phyloP scores from a whole-genome alignment of 1,139 yeast species.

The Yamadazyma oceani region DNA sequence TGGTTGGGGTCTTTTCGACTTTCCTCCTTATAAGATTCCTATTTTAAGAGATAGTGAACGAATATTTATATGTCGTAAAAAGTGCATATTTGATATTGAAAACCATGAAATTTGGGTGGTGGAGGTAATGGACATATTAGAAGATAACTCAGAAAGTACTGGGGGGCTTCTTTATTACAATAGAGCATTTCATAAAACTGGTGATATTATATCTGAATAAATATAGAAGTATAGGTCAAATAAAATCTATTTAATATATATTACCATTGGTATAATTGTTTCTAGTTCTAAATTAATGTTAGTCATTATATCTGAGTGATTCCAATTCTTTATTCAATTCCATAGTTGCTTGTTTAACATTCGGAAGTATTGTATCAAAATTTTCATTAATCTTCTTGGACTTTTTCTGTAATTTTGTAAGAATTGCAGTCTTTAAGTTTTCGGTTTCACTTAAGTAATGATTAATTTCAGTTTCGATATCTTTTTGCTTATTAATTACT shows the following conservation, averaged over 20 bases:
- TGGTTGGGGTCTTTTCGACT: slow-evolving; percentile 27
- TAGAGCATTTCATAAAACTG: slow-evolving; percentile 60
- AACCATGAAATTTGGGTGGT: slow-evolving; percentile 92
- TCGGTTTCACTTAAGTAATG: slow-evolving; percentile 19
- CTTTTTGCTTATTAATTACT: slow-evolving; percentile 24
- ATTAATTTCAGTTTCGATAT: slow-evolving; percentile 29
- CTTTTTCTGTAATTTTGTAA: slow-evolving; percentile 28
- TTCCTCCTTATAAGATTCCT: slow-evolving; percentile 42
- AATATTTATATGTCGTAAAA: slow-evolving; percentile 62
- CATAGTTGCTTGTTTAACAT: slow-evolving; percentile 24
- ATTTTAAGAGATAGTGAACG: slow-evolving; percentile 59
- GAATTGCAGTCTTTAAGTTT: slow-evolving; percentile 23
- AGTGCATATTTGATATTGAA: slow-evolving; percentile 56
- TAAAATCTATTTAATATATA: not conserved
- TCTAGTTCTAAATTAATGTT: no score
- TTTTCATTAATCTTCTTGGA: slow-evolving; percentile 36
- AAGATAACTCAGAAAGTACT: slow-evolving; percentile 18
- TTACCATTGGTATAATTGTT: no score
- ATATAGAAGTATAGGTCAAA: slow-evolving; percentile 2
- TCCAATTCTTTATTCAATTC: slow-evolving; percentile 15
- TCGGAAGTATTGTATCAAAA: slow-evolving; percentile 39
- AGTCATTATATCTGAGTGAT: no score
- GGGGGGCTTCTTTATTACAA: slow-evolving; percentile 71
- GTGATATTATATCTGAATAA: slow-evolving; percentile 21
- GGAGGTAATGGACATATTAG: slow-evolving; percentile 53